phyloP scores from a whole-genome alignment of 768 basidiomycete genomes.

The Psilocybe sp. region DNA sequence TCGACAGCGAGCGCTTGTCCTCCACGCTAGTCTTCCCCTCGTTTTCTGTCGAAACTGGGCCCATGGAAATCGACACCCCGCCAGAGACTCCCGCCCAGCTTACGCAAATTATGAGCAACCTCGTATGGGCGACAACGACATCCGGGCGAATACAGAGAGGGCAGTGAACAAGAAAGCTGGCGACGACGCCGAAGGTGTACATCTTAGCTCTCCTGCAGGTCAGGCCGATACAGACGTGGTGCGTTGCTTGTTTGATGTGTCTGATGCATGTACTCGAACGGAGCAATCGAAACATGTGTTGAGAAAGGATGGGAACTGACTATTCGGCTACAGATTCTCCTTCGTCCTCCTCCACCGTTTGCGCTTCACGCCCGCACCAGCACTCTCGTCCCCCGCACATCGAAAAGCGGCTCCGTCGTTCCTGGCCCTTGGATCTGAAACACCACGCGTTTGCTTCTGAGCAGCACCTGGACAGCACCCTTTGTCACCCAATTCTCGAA shows the following conservation, averaged over 20 bases:
- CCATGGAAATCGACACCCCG: conserved; percentile 74
- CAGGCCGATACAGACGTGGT: conserved; percentile 79
- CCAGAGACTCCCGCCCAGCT: conserved; percentile 70
- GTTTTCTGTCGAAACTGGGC: too few species aligned
- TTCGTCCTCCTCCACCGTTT: conserved; percentile 77
- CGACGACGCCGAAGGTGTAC: conserved; percentile 76
- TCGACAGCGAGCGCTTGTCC: too few species aligned
- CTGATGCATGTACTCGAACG: too few species aligned
- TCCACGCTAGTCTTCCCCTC: too few species aligned
- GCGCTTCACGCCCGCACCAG: conserved; percentile 60
- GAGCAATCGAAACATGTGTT: too few species aligned
- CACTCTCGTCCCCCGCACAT: conserved; percentile 11
- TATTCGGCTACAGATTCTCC: conserved; percentile 60
- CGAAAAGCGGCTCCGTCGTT: conserved; percentile 10
- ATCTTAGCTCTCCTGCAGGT: conserved; percentile 76
- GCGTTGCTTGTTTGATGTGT: too few species aligned
- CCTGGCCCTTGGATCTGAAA: conserved; percentile 13
- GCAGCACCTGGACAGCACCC: too few species aligned
- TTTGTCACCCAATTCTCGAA: too few species aligned
- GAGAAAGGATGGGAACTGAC: too few species aligned
- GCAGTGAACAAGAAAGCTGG: conserved; percentile 79
- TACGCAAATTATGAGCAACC: conserved; percentile 82
- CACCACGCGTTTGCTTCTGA: too few species aligned
- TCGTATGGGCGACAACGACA: conserved; percentile 80
- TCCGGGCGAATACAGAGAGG: conserved; percentile 77